Base-by-base conservation (phyloP, 176 grass and related monocot species). In the Bromus sterilis region DNA sequence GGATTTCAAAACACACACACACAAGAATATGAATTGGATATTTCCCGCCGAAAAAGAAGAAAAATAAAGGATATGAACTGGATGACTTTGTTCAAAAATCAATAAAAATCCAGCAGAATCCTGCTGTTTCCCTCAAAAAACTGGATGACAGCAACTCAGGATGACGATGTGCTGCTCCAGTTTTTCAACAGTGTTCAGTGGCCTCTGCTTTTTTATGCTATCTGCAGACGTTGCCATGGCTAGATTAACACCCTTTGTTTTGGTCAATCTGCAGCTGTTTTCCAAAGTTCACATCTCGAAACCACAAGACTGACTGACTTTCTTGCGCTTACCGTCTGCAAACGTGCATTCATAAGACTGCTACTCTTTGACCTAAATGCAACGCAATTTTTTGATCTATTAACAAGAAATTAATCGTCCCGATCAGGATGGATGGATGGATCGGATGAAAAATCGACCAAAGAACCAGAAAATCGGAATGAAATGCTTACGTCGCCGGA, bases 401-500 rank as follows among this genome's bases (percentile, higher is more conserved):
- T 8, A 15, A 7, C 26, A 23, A 46, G 5, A 15, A n/a, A 37
- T 6, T 14, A 44, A 71, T 71, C 24, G n/a, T 20, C 8, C 3
- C 20, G 4, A 21, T 29, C 30, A 39, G 2, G n/a, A 26, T 66
- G 70, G 4, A 21, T n/a, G 4, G 14, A 11, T 66, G 8, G 1
- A 34, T 35, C 32, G 5, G 30, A 32, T 7, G 62, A 32, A 36
- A 32, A 36, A 36, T 1, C 29, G 29, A 2, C 4, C 29, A 20
- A 35, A 11, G 23, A 71, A 43, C 11, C 63, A 66, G 20, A 67
- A 9, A 10, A 71, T 57, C 55, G 9, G n/a, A 24, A 11, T 0
- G 9, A 56, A 71, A 71, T 8, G 18, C 74, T 91, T 88, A 99
- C 96, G 43, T 83, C 88, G 56, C 96, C 96, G 33, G 87, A 75